Conservation (phyloP, 73 alveolate genomes). For the Paramecium caudatum region DNA sequence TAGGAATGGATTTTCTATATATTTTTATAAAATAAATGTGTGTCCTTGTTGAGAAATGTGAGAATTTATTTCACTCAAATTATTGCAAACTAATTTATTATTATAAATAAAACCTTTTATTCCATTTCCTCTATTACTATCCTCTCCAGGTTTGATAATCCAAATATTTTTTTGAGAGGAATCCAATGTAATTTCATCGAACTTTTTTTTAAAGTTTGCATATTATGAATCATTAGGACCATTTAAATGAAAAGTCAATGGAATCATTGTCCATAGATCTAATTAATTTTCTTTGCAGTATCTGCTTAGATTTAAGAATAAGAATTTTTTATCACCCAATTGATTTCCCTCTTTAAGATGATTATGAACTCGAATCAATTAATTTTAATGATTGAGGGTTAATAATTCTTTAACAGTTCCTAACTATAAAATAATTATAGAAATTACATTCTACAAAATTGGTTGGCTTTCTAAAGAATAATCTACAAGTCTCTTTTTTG, state of each 20-base stretch:
- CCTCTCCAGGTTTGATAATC: slow-evolving; percentile 83
- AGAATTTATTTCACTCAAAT: slow-evolving; percentile 50
- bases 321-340: slow-evolving; percentile 86
- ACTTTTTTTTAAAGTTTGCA: slow-evolving; percentile 71
- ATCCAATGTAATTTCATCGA: slow-evolving; percentile 44
- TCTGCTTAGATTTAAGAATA: slow-evolving; percentile 84
- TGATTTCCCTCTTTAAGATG: slow-evolving; percentile 85
- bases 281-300: slow-evolving; percentile 80
- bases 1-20: slow-evolving; percentile 95
- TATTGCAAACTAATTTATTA: slow-evolving; percentile 49
- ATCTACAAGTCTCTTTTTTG: slow-evolving; percentile 39
- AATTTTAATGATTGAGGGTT: slow-evolving; percentile 51
- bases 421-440: background rate
- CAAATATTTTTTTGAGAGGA: slow-evolving; percentile 65
- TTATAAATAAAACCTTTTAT: slow-evolving; percentile 55
- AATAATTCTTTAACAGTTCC: background rate
- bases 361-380: slow-evolving; percentile 71
- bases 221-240: slow-evolving; percentile 84
- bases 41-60: slow-evolving; percentile 75
- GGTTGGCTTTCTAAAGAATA: slow-evolving; percentile 21
- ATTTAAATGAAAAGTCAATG: slow-evolving; percentile 89
- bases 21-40: slow-evolving; percentile 91
- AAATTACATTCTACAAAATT: background rate
- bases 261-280: slow-evolving; percentile 80
- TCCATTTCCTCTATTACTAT: slow-evolving; percentile 82